Percentiles rank a stretch among this genome's conserved stretches.
Evolutionary conservation across 208 protist species (phyloP).

Genomic region (Vickermania ingenoplastis): DNA sequence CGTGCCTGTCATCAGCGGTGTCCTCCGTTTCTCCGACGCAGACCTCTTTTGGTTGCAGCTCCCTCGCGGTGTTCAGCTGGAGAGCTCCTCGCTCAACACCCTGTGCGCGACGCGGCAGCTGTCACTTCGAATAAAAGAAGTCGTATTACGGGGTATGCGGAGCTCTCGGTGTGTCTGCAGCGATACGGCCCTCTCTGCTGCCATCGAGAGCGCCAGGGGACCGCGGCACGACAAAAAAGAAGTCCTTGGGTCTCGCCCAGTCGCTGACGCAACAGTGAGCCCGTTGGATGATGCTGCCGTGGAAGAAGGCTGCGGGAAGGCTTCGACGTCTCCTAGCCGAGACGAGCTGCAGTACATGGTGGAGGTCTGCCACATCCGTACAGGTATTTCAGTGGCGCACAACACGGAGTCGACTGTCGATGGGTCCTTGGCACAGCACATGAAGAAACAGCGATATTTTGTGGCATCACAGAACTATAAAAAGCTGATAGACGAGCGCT

Average conservation of each 20-base stretch:
- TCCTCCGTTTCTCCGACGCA: constrained; percentile 31
- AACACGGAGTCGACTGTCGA: constrained; percentile 78
- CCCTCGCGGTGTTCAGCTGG: constrained; percentile 45
- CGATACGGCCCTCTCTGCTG: background rate
- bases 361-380: constrained; percentile 64
- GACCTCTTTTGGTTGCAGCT: constrained; percentile 49
- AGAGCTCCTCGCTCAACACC: constrained; percentile 56
- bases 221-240: background rate
- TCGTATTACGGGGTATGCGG: constrained; percentile 23
- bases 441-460: constrained; percentile 53
- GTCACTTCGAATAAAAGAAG: constrained; percentile 72
- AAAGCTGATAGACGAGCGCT: constrained; percentile 17
- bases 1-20: constrained; percentile 27
- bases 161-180: background rate
- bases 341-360: constrained; percentile 10
- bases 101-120: constrained; percentile 10
- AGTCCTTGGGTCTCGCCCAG: background rate
- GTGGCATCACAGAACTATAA: constrained; percentile 69
- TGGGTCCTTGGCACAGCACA: constrained; percentile 49
- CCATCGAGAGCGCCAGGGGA: background rate
- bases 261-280: too few relatives aligned
- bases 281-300: too few relatives aligned
- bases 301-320: background rate
- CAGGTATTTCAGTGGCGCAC: constrained; percentile 52
- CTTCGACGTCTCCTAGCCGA: background rate